Conservation (phyloP, 176 grass and related monocot genomes). For the Phyllostachys edulis region DNA sequence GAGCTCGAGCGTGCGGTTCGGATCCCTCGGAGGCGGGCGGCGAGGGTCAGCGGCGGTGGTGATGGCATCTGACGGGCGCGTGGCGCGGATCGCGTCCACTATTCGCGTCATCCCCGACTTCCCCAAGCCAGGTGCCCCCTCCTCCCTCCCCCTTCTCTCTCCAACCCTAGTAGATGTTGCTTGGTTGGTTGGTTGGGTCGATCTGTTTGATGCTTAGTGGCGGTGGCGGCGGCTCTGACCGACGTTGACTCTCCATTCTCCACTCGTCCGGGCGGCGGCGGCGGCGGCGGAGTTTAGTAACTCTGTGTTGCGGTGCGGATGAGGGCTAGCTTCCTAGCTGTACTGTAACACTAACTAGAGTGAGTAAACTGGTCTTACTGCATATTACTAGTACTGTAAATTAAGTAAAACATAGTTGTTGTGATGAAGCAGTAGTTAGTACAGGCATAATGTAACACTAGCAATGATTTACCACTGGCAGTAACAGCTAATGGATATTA, state of each 20-base stretch:
- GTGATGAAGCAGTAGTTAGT: background rate
- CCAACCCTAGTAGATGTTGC: background rate
- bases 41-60: background rate
- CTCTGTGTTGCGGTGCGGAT: background rate
- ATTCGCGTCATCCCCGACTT: slow-evolving; percentile 94
- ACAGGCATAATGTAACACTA: background rate
- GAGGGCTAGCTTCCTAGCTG: background rate
- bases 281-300: background rate
- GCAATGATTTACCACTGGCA: background rate
- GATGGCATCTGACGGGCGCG: slow-evolving; percentile 64
- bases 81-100: slow-evolving; percentile 62
- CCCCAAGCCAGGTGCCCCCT: slow-evolving; percentile 73
- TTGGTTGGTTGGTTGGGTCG: background rate
- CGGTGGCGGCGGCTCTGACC: background rate
- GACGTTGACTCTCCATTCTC: background rate
- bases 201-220: background rate
- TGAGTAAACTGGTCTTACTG: background rate
- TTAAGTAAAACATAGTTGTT: background rate
- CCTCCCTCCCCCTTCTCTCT: background rate
- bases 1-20: slow-evolving; percentile 19
- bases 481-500: background rate
- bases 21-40: background rate
- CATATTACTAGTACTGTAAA: background rate
- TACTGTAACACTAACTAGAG: background rate
- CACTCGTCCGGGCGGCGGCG: background rate